phyloP scores from a whole-genome alignment of 148 eudicot species.

The Salicornia ramosissima region DNA sequence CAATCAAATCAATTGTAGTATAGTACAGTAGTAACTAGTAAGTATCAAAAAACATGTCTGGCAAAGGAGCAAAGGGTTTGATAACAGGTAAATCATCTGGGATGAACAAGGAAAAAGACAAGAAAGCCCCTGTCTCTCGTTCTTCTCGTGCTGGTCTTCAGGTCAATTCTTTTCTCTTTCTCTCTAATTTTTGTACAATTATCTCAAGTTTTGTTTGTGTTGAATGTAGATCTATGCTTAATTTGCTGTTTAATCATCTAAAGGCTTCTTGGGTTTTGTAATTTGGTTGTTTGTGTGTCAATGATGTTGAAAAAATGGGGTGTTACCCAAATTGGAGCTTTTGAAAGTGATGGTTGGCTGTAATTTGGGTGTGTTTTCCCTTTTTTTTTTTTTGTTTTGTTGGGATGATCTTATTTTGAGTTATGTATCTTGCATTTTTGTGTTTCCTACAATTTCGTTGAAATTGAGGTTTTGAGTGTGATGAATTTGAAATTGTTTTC shows the following conservation, averaged over 20 bases:
- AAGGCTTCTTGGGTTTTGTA: constrained; percentile 11
- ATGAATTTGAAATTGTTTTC: background rate
- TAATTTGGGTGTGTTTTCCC: background rate
- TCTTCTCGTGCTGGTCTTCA: constrained; percentile 84
- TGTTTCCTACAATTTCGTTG: background rate
- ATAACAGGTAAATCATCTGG: constrained; percentile 41
- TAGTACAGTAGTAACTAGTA: no score
- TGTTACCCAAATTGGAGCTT: no score
- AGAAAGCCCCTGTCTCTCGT: constrained; percentile 61
- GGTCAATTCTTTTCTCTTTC: constrained; percentile 28
- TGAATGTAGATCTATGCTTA: constrained; percentile 1
- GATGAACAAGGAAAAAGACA: constrained; percentile 46
- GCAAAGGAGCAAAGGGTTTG: constrained; percentile 73
- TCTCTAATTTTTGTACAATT: background rate
- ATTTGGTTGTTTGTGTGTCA: constrained; percentile 8
- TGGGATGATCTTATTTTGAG: background rate
- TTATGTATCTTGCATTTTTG: background rate
- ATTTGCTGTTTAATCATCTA: background rate
- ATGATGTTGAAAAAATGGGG: no score
- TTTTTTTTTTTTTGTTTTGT: background rate
- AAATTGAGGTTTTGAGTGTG: background rate
- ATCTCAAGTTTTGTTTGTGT: background rate
- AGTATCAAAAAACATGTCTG: constrained; percentile 52
- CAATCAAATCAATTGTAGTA: background rate
- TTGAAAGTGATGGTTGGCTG: no score